Evolutionary conservation across 805 yeast genomes (phyloP), one percentile per base, ranked within the genome.

Genomic region (Sungouiella blattae): DNA sequence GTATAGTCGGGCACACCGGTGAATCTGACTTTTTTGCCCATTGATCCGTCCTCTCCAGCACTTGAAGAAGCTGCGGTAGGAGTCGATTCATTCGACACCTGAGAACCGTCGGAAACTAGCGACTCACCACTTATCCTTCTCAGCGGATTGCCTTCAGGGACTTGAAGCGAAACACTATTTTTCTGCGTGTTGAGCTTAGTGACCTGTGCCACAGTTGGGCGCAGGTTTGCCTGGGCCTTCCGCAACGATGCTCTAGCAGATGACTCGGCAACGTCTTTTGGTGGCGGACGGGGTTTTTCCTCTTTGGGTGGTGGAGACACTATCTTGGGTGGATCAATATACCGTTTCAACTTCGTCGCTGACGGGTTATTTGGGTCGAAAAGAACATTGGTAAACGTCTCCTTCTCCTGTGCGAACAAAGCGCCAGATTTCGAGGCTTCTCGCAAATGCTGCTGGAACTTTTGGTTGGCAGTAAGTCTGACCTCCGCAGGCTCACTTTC

Each of bases 1-100:
- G 67, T 49, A 37, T 73, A 76, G 33, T 65, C 72, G 1, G 74
- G 65, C 4, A 76, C 80, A 0, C 80, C 80, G 4, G 58, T 57
- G 41, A 76, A 76, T 21, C 81, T 50, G 8, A 76, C 80, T 42
- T 60, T 72, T 42, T 73, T 75, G 2, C 54, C 33, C 2, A 35
- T 28, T n/a, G n/a, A n/a, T n/a, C n/a, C n/a, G n/a, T n/a, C n/a
- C n/a, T n/a, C n/a, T n/a, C n/a, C n/a, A 13, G 24, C 22, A 15
- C 11, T 9, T 6, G 22, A 3, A 4, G 29, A 8, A 3, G 14
- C 20, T 21, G 23, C 27, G 5, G 32, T 25, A 5, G 35, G 16
- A 5, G 39, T 21, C 5, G 42, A 26, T 11, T 29, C n/a, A n/a
- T n/a, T n/a, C n/a, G n/a, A n/a, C 4, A 13, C 4, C 15, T 25